Evolutionary conservation across 257 asterid genomes (phyloP), one percentile per base, ranked within the genome.

Genomic region (Petrea volubilis): DNA sequence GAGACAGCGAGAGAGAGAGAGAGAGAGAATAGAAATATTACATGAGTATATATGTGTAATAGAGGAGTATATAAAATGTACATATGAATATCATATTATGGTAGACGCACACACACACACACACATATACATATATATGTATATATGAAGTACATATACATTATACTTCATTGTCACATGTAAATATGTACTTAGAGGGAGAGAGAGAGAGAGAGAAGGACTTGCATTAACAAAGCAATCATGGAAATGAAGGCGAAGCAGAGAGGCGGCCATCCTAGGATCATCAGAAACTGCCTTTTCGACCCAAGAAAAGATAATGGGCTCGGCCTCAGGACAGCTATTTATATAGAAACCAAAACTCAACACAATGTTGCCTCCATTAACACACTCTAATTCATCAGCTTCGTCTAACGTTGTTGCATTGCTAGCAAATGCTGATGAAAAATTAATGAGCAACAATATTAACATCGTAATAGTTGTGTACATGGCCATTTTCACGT

Each of bases 231-330:
- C 97, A 18, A 94, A 83, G 70, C 96, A 93, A 40, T 93, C 97
- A 1, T 93, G 98, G 79, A 93, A 93, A 77, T 93, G 97, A 25
- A 94, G 95, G 4, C 97, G 96, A 29, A 93, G 92, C 82, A 93
- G 75, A 15, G 98, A 93, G 24, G 97, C 98, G 6, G 96, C 90
- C 93, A 91, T 89, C 67, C 98, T 79, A 0, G 96, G 97, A 58
- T 94, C 92, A 7, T 85, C 84, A 0, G 85, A 79, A 1, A 91
- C 86, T 0, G 96, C 96, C 68, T 74, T 89, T 67, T 84, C 84
- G 0, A 93, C 87, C 96, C 94, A 86, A 0, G 97, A 85, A 66
- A 85, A 94, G 61, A 91, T 67, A 46, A 89, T 80, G 0, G 94
- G 84, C 68, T 94, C 98, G 0, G 90, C 96, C 68, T 78, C 89